Evolutionary conservation across 371 early-diverging fungal species (phyloP), one percentile per base, ranked within the genome.

Genomic region (Zychaea mexicana): DNA sequence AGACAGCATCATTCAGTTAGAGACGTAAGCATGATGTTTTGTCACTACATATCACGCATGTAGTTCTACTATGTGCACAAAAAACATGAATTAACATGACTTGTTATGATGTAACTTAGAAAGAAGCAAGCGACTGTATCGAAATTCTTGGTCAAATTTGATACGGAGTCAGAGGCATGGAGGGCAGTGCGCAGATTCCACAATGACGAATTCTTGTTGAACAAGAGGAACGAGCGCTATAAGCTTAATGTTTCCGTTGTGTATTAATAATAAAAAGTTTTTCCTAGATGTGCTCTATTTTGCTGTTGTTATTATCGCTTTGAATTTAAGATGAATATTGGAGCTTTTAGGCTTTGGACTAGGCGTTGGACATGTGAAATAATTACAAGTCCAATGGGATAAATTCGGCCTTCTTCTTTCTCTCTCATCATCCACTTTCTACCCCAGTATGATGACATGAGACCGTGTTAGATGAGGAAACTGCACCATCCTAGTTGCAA

Each of bases 81-180:
- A n/a, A n/a, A n/a, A n/a, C n/a, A n/a, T n/a, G n/a, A n/a, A n/a
- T n/a, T n/a, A n/a, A n/a, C n/a, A n/a, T n/a, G n/a, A n/a, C n/a
- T n/a, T n/a, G n/a, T n/a, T n/a, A n/a, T n/a, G n/a, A n/a, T n/a
- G n/a, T n/a, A n/a, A n/a, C 3, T 39, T 65, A 81, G 78, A 22
- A 72, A 66, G 52, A 36, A 69, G 8, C 68, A 63, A 52, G 62
- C 77, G 0, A 64, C 66, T n/a, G 73, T 75, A 2, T 60, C 69
- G 38, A 82, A 77, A 52, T 82, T 77, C 33, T 63, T 82, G 32
- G 71, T 82, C 26, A 82, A 77, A 45, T 78, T 82, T 68, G 79
- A 73, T 15, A 75, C 79, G 15, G 82, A 82, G 60, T 68, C 77
- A 36, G 82, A 82, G 65, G 82, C 82, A 64, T 82, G 79, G 79